Conservation (phyloP, 768 basidiomycete species). For the Tricholoma bakamatsutake region DNA sequence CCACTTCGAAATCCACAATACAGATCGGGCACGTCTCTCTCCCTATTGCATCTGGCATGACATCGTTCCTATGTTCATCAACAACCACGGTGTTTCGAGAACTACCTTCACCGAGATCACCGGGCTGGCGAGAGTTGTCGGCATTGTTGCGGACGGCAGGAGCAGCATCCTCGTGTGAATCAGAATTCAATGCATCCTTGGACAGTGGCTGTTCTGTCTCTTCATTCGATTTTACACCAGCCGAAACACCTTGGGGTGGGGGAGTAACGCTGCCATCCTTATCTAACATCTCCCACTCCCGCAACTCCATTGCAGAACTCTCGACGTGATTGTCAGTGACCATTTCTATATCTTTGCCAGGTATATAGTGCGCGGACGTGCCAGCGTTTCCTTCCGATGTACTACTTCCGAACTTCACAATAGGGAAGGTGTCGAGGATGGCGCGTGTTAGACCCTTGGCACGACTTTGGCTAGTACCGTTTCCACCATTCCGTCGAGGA, state of each 20-base stretch:
- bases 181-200: not conserved
- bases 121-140: not conserved
- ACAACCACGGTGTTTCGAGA: constrained; percentile 10
- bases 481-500: constrained; percentile 46
- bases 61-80: constrained; percentile 25
- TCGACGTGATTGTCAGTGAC: constrained; percentile 4
- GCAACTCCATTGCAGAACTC: constrained; percentile 10
- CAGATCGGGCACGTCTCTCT: constrained; percentile 93
- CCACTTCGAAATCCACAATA: constrained; percentile 89
- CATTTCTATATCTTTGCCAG: constrained; percentile 22
- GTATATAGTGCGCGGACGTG: not conserved
- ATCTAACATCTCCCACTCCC: constrained; percentile 13
- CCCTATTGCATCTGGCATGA: constrained; percentile 63
- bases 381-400: constrained; percentile 4
- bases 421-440: constrained; percentile 92
- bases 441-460: constrained; percentile 86
- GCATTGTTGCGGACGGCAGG: not conserved
- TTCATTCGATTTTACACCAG: not conserved
- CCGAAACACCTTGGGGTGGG: not conserved
- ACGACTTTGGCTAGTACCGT: constrained; percentile 51
- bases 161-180: not conserved
- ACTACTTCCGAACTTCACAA: constrained; percentile 71
- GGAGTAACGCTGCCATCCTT: not conserved
- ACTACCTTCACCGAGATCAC: constrained; percentile 16
- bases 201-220: not conserved